phyloP scores from a whole-genome alignment of 257 asterid species.

The Echites panduratus region DNA sequence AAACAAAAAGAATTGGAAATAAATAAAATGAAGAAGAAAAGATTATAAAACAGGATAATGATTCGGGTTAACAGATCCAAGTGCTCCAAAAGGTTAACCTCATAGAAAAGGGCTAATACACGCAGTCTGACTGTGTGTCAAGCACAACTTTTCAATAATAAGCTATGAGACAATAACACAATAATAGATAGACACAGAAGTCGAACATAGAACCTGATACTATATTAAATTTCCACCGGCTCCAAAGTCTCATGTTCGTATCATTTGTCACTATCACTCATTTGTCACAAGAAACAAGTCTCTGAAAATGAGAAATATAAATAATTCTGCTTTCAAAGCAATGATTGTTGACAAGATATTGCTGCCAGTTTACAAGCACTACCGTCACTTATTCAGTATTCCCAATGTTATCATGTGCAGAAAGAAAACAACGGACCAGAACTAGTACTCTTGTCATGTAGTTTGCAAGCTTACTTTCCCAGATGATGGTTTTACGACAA shows the following conservation, averaged over 20 bases:
- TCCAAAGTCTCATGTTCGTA: background rate
- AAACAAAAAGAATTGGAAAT: background rate
- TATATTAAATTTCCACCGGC: too few species aligned
- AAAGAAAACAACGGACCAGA: background rate
- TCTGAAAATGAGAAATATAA: background rate
- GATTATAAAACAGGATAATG: background rate
- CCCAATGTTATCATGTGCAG: background rate
- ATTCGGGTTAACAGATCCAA: background rate
- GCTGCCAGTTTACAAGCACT: background rate
- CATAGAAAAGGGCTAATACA: too few species aligned
- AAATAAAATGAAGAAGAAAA: background rate
- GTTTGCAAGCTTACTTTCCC: background rate
- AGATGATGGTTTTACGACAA: background rate
- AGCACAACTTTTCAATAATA: too few species aligned
- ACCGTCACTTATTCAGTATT: background rate
- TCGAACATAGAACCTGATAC: too few species aligned
- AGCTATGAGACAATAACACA: too few species aligned
- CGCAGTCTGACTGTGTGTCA: too few species aligned
- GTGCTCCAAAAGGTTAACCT: too few species aligned
- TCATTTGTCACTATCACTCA: too few species aligned
- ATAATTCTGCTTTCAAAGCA: background rate
- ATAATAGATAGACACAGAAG: too few species aligned
- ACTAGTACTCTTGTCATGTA: background rate
- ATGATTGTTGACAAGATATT: background rate
- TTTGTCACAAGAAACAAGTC: background rate